These are phyloP conservation scores for Trypanosoma melophagium DNA, from an alignment of 208 protist genomes.

Conservation along the genomic window DNA sequence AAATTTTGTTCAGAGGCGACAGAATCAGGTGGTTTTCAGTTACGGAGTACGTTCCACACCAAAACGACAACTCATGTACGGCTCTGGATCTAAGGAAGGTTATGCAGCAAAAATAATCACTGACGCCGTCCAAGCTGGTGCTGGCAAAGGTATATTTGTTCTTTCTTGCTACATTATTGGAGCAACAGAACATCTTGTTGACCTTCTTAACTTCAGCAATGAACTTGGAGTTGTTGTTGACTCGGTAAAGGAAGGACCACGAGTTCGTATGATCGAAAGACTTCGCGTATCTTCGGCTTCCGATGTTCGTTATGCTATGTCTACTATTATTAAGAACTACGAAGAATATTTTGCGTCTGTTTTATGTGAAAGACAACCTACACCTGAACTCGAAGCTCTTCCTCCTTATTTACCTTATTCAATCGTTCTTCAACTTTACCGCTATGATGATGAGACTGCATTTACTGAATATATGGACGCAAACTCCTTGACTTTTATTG, in stretches of 20 bases:
- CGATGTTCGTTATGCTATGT: conserved; percentile 60
- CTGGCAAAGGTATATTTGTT: conserved; percentile 54
- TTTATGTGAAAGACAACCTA: conserved; percentile 74
- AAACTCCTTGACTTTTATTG: conserved; percentile 85
- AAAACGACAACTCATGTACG: conserved; percentile 82
- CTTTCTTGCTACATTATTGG: conserved; percentile 81
- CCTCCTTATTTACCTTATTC: conserved; percentile 85
- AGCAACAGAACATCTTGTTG: conserved; percentile 65
- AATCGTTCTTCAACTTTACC: conserved; percentile 81
- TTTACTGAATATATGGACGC: conserved; percentile 72
- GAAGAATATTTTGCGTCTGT: conserved; percentile 73
- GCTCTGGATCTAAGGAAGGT: conserved; percentile 50
- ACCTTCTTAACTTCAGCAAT: conserved; percentile 81
- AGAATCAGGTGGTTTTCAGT: conserved; percentile 86
- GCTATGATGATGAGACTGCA: conserved; percentile 70
- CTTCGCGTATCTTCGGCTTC: conserved; percentile 42
- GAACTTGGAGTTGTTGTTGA: conserved; percentile 82
- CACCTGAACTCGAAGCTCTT: conserved; percentile 75
- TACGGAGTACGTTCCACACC: conserved; percentile 85
- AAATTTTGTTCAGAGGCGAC: conserved; percentile 56
- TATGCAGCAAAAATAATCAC: conserved; percentile 72
- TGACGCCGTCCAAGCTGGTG: conserved; percentile 43
- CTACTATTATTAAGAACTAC: conserved; percentile 78
- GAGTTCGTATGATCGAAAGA: conserved; percentile 80
- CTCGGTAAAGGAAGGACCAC: conserved; percentile 85